These are phyloP conservation scores for Syncephalis plumigaleata DNA, from an alignment of 371 early-diverging fungal genomes.

Conservation along the genomic window DNA sequence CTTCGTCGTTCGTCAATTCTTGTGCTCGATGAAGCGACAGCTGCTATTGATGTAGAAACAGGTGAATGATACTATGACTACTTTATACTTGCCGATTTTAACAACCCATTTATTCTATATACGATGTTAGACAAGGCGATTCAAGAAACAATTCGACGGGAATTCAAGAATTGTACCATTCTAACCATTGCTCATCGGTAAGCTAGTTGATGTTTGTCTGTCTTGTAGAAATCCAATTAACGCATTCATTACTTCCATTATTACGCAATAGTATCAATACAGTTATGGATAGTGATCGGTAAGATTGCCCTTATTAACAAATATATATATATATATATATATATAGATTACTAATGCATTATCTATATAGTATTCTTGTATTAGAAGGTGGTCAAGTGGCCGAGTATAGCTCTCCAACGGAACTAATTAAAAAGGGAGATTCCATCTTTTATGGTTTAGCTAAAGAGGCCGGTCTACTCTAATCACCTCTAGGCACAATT, in stretches of 20 bases:
- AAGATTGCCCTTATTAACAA: too few species aligned
- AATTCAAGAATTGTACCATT: conserved; percentile 73
- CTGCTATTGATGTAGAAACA: conserved; percentile 72
- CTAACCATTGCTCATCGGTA: conserved; percentile 83
- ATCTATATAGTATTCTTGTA: conserved; percentile 14
- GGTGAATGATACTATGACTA: conserved; percentile 19
- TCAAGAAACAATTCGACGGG: conserved; percentile 74
- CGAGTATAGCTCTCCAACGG: conserved; percentile 20
- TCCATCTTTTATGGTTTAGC: conserved; percentile 59
- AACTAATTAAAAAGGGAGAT: conserved; percentile 20
- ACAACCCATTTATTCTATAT: conserved; percentile 11
- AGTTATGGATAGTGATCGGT: conserved; percentile 58
- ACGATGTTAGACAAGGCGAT: conserved; percentile 27
- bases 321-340: too few species aligned
- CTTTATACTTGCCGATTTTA: conserved; percentile 1
- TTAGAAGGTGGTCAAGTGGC: conserved; percentile 19
- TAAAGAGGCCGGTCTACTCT: conserved; percentile 41
- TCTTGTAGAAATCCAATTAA: too few species aligned
- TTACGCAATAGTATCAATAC: conserved; percentile 49
- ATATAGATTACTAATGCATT: too few species aligned
- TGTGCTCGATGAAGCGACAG: conserved; percentile 87
- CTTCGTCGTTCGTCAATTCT: conserved; percentile 51
- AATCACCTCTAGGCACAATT: too few species aligned
- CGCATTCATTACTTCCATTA: too few species aligned
- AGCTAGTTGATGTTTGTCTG: too few species aligned